These are phyloP conservation scores for Monosporascus sp. DNA, from an alignment of 2,329 filamentous ascomycete genomes.

Conservation along the genomic window DNA sequence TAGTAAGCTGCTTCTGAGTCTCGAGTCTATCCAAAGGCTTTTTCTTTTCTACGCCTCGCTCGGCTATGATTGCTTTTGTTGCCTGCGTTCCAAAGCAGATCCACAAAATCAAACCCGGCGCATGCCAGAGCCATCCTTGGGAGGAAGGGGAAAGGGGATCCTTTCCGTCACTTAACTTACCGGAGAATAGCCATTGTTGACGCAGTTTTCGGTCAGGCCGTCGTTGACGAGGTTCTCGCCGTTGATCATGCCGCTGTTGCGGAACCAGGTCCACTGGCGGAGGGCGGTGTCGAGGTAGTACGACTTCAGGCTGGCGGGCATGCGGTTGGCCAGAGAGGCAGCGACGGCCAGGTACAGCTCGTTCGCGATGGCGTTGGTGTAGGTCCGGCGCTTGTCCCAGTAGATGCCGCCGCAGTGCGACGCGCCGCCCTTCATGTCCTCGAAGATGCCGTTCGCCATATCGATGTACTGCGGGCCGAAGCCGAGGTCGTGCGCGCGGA, in stretches of 20 bases:
- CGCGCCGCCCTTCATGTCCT: constrained; percentile 42
- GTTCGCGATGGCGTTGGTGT: constrained; percentile 46
- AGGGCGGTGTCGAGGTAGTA: constrained; percentile 37
- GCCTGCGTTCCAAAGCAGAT: too few species aligned
- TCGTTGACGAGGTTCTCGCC: constrained; percentile 39
- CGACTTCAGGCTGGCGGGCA: constrained; percentile 19
- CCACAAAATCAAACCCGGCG: too few species aligned
- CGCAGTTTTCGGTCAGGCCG: constrained; percentile 37
- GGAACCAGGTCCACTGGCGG: constrained; percentile 42
- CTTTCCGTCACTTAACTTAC: neutral
- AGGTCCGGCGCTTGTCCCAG: constrained; percentile 43
- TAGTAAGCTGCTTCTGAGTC: neutral
- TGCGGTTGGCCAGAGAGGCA: constrained; percentile 41
- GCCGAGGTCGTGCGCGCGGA: constrained; percentile 36
- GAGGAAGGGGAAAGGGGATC: too few species aligned
- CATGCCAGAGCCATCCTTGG: too few species aligned
- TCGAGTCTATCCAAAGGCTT: too few species aligned
- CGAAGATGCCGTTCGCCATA: constrained; percentile 43
- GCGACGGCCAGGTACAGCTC: constrained; percentile 45
- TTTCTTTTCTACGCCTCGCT: too few species aligned
- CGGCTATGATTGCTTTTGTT: too few species aligned
- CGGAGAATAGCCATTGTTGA: constrained; percentile 44
- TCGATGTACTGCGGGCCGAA: constrained; percentile 37
- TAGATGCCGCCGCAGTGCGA: constrained; percentile 47
- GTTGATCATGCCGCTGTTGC: constrained; percentile 40